Base-by-base conservation (phyloP, 176 grass and related monocot genomes). In the Cocos nucifera region DNA sequence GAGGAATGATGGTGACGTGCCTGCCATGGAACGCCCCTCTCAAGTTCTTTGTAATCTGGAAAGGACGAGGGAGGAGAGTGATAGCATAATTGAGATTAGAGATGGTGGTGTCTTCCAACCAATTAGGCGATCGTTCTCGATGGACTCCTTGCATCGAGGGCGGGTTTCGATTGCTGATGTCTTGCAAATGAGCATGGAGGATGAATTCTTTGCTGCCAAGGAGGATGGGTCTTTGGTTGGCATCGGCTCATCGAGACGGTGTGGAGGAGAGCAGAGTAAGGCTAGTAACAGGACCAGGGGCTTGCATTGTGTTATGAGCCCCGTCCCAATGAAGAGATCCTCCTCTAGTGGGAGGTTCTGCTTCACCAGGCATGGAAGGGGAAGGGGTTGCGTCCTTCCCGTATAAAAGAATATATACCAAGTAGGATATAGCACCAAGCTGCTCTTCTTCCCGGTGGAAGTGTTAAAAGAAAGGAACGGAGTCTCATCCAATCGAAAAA, bases 301-400 rank as follows among this genome's bases (percentile, higher is more conserved):
- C 9, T 17, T 59, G 57, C 57, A 59, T 30, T 12, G 24, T n/a
- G 57, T 59, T 27, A 59, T 59, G 57, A 29, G 24, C 57, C 16
- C 57, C 0, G 57, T 59, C 22, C 22, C 57, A 14, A 63, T 63
- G 61, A 63, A 63, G 19, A 63, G 61, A 49, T 63, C 61, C 1
- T 50, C 50, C 10, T 63, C 61, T 15, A 49, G 61, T 49, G 61
- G 19, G 19, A 63, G 61, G 61, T 50, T 63, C 30, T 20, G 32
- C 39, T 49, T 63, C 17, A 16, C 29, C 14, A 50, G 39, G 17
- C 10, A 63, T 15, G 61, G 61, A 63, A 63, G 19, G 19, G 35
- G 61, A 63, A 63, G 39, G 18, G 48, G 4, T 19, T 26, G 10
- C 17, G 14, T 26, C 22, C 56, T 58, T 24, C 57, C 15, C 18